These are phyloP conservation scores for Fomitopsis pinicola DNA, from an alignment of 1,284 basidiomycete genomes.

Conservation along the genomic window DNA sequence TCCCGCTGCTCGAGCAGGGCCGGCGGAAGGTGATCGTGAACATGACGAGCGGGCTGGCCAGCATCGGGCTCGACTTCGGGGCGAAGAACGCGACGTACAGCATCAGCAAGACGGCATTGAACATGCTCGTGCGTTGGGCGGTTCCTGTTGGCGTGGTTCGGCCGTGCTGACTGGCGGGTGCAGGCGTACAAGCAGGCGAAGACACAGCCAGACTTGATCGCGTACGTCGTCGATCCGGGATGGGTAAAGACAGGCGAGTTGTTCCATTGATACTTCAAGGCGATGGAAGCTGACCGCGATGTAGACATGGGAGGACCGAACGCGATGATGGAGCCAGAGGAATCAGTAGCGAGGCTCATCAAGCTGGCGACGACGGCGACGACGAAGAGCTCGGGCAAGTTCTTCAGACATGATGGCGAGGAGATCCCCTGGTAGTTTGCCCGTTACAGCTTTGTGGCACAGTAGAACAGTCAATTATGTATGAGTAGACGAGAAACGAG, in stretches of 20 bases:
- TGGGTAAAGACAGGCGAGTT: constrained; percentile 28
- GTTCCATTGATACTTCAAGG: too few species aligned
- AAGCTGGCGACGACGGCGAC: constrained; percentile 17
- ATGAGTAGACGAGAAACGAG: too few species aligned
- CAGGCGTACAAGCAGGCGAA: constrained; percentile 31
- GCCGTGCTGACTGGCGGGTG: not conserved
- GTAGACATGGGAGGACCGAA: constrained; percentile 26
- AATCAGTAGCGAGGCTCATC: constrained; percentile 18
- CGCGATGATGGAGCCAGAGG: constrained; percentile 23
- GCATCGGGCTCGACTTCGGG: constrained; percentile 24
- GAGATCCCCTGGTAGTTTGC: not conserved
- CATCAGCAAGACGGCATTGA: constrained; percentile 27
- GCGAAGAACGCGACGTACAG: constrained; percentile 23
- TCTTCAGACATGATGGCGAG: constrained; percentile 21
- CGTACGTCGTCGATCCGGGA: constrained; percentile 23
- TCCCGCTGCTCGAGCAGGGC: constrained; percentile 29
- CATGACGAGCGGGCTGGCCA: constrained; percentile 27
- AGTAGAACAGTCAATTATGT: not conserved
- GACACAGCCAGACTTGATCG: constrained; percentile 21
- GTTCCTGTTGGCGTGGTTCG: too few species aligned
- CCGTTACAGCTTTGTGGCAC: not conserved
- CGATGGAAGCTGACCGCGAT: not conserved
- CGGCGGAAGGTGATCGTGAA: constrained; percentile 32
- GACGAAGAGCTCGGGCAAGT: constrained; percentile 21
- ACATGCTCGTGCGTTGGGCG: constrained; percentile 25